Evolutionary conservation across 176 grass and related monocot genomes (phyloP).

Genomic region (Aegilops sharonensis): DNA sequence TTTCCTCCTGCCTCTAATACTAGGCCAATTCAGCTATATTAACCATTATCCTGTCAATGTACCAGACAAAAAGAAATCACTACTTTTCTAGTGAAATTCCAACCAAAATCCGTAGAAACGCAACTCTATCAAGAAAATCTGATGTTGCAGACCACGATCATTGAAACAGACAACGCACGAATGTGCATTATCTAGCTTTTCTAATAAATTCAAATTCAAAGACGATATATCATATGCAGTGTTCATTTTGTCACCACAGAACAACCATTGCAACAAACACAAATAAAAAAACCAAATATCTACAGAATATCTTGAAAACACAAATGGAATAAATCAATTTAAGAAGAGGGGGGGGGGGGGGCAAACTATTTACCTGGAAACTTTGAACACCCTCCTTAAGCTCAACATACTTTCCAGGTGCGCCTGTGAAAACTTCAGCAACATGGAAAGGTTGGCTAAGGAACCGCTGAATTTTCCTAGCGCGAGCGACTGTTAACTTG

Average conservation of each 20-base stretch:
- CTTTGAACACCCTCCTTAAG: slow-evolving; percentile 84
- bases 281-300: not conserved
- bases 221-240: not conserved
- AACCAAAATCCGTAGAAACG: not conserved
- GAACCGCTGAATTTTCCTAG: slow-evolving; percentile 97
- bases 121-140: not conserved
- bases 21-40: not conserved
- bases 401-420: slow-evolving; percentile 89
- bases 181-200: no score
- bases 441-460: slow-evolving; percentile 96
- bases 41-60: not conserved
- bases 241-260: not conserved
- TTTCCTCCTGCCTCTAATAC: not conserved
- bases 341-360: not conserved
- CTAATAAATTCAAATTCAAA: not conserved
- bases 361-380: slow-evolving; percentile 72
- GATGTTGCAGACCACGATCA: no score
- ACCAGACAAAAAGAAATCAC: not conserved
- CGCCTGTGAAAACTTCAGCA: slow-evolving; percentile 96
- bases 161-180: no score
- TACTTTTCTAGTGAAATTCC: not conserved
- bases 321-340: not conserved
- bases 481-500: slow-evolving; percentile 87
- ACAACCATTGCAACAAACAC: not conserved
- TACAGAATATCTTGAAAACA: not conserved